phyloP scores from a whole-genome alignment of 495 filamentous ascomycete genomes.

The Xylaria nigripes region DNA sequence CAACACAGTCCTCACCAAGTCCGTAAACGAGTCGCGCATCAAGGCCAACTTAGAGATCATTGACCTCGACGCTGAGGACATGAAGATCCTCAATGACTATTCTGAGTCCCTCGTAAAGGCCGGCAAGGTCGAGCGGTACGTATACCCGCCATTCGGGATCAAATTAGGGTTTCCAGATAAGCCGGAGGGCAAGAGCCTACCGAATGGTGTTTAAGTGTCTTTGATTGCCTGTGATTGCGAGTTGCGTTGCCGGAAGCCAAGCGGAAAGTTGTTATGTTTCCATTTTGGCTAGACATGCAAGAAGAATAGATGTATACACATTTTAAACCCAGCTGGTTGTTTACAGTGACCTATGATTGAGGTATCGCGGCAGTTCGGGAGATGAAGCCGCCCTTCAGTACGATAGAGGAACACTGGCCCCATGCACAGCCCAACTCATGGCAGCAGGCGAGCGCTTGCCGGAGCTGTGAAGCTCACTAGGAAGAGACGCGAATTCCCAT shows the following conservation, averaged over 20 bases:
- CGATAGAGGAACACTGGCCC: too few species aligned
- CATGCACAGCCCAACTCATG: too few species aligned
- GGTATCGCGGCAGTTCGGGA: too few species aligned
- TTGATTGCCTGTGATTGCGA: neutral
- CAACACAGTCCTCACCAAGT: slow-evolving; percentile 71
- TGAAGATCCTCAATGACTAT: slow-evolving; percentile 56
- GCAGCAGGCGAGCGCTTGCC: too few species aligned
- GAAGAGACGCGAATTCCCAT: too few species aligned
- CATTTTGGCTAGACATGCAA: too few species aligned
- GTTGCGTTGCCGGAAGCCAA: neutral
- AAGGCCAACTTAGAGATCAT: slow-evolving; percentile 63
- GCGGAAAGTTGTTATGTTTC: neutral
- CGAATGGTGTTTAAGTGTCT: slow-evolving; percentile 22
- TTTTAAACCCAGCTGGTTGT: too few species aligned
- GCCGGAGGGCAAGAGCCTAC: slow-evolving; percentile 25
- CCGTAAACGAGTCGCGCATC: slow-evolving; percentile 65
- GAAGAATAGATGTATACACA: too few species aligned
- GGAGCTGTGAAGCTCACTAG: too few species aligned
- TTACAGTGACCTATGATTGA: too few species aligned
- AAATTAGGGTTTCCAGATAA: slow-evolving; percentile 75
- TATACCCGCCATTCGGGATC: slow-evolving; percentile 71
- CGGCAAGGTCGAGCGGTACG: slow-evolving; percentile 58
- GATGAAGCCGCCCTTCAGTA: too few species aligned
- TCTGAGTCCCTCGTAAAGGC: slow-evolving; percentile 49
- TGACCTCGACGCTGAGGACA: slow-evolving; percentile 56